These are phyloP conservation scores for Dictyostelium purpureum DNA, from an alignment of 78 protist genomes.

Conservation along the genomic window DNA sequence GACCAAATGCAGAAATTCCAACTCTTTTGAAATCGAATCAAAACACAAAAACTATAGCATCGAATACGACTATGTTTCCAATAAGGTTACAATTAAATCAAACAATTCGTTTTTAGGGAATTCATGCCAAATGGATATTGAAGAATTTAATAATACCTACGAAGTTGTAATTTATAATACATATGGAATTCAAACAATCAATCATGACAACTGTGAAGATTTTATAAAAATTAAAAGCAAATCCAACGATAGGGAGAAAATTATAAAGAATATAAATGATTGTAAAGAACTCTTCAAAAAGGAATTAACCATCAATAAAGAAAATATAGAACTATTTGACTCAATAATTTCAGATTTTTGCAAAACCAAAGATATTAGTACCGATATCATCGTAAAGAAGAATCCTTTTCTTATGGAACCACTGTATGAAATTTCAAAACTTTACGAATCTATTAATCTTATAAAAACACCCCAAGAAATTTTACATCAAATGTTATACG, in stretches of 20 bases:
- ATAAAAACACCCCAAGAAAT: slow-evolving; percentile 1
- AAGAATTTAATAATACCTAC: slow-evolving; percentile 18
- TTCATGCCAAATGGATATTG: background rate
- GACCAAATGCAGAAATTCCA: background rate
- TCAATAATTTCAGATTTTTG: background rate
- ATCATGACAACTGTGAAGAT: background rate
- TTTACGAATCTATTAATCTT: background rate
- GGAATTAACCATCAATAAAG: background rate
- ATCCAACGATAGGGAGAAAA: background rate
- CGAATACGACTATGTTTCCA: background rate
- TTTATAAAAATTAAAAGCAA: background rate
- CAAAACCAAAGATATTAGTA: background rate
- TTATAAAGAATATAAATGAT: background rate
- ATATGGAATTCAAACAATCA: background rate
- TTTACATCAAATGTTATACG: background rate
- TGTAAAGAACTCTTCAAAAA: background rate
- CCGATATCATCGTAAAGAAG: background rate
- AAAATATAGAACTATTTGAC: background rate
- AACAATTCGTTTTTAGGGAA: background rate
- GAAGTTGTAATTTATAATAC: slow-evolving; percentile 4
- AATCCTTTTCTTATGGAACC: background rate
- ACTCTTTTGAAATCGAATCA: background rate
- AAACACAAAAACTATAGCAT: background rate
- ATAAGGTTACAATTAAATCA: background rate
- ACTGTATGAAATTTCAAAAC: background rate